These are phyloP conservation scores for Perkinsus olseni DNA, from an alignment of 169 alveolate genomes.

Conservation along the genomic window DNA sequence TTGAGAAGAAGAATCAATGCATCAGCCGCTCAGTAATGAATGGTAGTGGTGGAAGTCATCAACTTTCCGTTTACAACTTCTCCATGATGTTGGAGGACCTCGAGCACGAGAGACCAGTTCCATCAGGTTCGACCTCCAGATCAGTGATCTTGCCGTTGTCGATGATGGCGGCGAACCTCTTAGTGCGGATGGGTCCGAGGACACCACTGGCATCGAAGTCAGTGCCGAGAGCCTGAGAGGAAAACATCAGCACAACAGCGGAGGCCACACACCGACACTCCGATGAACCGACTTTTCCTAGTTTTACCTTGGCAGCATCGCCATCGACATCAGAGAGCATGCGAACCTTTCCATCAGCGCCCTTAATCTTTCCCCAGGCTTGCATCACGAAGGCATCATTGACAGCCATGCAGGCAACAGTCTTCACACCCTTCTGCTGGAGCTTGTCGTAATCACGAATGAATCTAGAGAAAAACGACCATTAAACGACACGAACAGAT, in stretches of 20 bases:
- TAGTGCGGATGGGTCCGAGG: neutral
- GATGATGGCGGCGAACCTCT: neutral
- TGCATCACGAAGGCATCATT: conserved; percentile 6
- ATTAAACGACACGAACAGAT: neutral
- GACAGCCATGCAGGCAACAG: neutral
- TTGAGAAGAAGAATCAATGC: neutral
- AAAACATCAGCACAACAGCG: neutral
- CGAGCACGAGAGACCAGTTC: conserved; percentile 1
- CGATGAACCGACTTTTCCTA: no score
- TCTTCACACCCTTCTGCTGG: conserved; percentile 1
- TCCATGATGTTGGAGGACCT: conserved; percentile 1
- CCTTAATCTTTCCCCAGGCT: conserved; percentile 2
- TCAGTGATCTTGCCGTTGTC: neutral
- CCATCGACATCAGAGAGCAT: conserved; percentile 7
- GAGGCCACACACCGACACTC: neutral
- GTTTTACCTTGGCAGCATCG: conserved; percentile 7
- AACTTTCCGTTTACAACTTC: neutral
- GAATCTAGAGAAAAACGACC: neutral
- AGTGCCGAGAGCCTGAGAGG: neutral
- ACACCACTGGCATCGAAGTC: neutral
- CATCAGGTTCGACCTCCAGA: neutral
- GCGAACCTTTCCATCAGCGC: neutral
- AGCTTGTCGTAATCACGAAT: neutral
- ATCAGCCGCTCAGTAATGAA: neutral
- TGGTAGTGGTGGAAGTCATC: neutral